Conservation (phyloP, 2,329 filamentous ascomycete genomes). For the Fusarium beomiforme region DNA sequence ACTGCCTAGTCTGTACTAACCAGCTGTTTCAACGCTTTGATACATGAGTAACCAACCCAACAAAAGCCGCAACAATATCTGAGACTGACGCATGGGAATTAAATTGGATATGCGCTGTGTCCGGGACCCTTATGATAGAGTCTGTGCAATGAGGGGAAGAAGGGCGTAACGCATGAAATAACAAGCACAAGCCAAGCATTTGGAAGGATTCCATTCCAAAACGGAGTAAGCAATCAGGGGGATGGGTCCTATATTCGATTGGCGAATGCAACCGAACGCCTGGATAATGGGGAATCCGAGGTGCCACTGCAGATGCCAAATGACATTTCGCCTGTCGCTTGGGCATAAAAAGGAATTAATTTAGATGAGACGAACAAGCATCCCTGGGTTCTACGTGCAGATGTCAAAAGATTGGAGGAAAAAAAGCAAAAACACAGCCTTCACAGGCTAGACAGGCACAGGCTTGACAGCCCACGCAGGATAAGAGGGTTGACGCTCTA, state of each 20-base stretch:
- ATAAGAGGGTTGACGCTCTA: neutral
- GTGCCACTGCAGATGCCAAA: constrained; percentile 11
- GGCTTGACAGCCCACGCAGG: too few species aligned
- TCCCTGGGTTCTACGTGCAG: neutral
- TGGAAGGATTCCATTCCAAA: neutral
- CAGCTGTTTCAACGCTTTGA: constrained; percentile 6
- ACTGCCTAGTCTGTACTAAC: neutral
- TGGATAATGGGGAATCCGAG: neutral
- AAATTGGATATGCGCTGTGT: neutral
- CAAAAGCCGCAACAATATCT: constrained; percentile 4
- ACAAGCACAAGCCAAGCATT: constrained; percentile 7
- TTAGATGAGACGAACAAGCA: neutral
- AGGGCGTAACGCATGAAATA: neutral
- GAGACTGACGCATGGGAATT: neutral
- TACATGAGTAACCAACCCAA: neutral
- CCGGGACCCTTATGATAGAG: neutral
- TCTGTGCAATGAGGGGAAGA: constrained; percentile 19
- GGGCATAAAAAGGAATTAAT: neutral
- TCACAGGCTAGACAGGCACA: neutral
- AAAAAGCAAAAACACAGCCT: constrained; percentile 16
- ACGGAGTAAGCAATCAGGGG: neutral
- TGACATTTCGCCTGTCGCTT: neutral
- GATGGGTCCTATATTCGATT: constrained; percentile 15
- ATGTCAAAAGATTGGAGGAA: constrained; percentile 1
- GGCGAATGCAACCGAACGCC: constrained; percentile 19